Evolutionary conservation across 768 basidiomycete species (phyloP).

Genomic region (Coprinellus micaceus): DNA sequence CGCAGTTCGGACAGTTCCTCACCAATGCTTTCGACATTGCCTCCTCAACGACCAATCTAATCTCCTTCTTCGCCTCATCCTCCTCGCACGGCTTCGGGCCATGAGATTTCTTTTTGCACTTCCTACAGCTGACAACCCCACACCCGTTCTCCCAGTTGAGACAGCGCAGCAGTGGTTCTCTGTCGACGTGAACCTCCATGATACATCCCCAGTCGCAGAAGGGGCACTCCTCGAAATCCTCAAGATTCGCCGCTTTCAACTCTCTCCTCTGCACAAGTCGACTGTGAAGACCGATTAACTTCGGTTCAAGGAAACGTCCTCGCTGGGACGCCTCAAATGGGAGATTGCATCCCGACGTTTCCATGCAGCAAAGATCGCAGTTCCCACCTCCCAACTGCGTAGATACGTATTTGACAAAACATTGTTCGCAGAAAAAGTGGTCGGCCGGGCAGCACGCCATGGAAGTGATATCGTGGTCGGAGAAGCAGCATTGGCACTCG

Average conservation of each 20-base stretch:
- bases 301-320: slow-evolving; percentile 58
- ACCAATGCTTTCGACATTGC: slow-evolving; percentile 89
- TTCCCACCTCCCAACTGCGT: not conserved
- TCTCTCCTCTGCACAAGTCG: slow-evolving; percentile 58
- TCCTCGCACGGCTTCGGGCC: slow-evolving; percentile 80
- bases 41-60: slow-evolving; percentile 79
- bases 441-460: slow-evolving; percentile 4
- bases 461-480: not conserved
- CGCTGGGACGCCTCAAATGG: slow-evolving; percentile 70
- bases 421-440: not conserved
- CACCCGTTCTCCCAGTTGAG: slow-evolving; percentile 67
- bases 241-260: slow-evolving; percentile 72
- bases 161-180: slow-evolving; percentile 60
- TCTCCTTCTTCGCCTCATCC: slow-evolving; percentile 60
- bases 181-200: slow-evolving; percentile 53
- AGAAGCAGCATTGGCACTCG: slow-evolving; percentile 9
- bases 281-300: slow-evolving; percentile 49
- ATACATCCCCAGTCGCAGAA: slow-evolving; percentile 85
- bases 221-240: slow-evolving; percentile 84
- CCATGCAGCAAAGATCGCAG: not conserved
- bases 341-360: slow-evolving; percentile 43
- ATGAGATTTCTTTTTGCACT: slow-evolving; percentile 82
- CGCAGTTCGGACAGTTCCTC: slow-evolving; percentile 84
- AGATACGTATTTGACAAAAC: not conserved
- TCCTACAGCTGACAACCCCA: slow-evolving; percentile 70